These are phyloP conservation scores for Fraxinus cuspidata DNA, from an alignment of 257 asterid species.

Conservation along the genomic window DNA sequence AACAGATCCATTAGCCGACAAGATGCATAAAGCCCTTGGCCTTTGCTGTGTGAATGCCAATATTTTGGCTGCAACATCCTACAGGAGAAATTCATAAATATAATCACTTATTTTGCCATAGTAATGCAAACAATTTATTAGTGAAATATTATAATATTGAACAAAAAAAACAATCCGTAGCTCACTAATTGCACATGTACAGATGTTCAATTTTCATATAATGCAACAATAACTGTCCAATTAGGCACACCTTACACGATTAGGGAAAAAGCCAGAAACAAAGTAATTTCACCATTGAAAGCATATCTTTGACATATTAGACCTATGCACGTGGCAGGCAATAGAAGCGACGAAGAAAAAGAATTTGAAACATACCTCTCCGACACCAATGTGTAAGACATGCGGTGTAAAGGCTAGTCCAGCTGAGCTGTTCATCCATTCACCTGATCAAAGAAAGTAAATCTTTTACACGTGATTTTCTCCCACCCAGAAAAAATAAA, in stretches of 20 bases:
- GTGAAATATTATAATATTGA: not conserved
- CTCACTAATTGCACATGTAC: not conserved
- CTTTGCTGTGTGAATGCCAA: conserved; percentile 91
- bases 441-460: conserved; percentile 53
- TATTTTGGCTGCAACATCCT: conserved; percentile 89
- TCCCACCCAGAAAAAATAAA: not conserved
- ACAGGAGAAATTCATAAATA: conserved; percentile 22
- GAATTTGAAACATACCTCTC: conserved; percentile 61
- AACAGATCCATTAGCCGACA: conserved; percentile 84
- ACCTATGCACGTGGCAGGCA: not conserved
- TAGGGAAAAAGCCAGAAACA: not conserved
- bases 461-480: not conserved
- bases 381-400: conserved; percentile 61
- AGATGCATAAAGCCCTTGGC: conserved; percentile 86
- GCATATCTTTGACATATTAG: not conserved
- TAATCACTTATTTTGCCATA: conserved; percentile 14
- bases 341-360: no score
- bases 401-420: conserved; percentile 97
- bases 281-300: not conserved
- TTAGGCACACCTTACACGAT: not conserved
- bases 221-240: not conserved
- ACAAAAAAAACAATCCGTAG: not conserved
- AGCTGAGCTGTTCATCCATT: conserved; percentile 97
- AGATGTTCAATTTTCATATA: not conserved
- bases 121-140: not conserved